Evolutionary conservation across 1,284 basidiomycete genomes (phyloP), one percentile per base, ranked within the genome.

Genomic region (Anthracocystis walkeri): DNA sequence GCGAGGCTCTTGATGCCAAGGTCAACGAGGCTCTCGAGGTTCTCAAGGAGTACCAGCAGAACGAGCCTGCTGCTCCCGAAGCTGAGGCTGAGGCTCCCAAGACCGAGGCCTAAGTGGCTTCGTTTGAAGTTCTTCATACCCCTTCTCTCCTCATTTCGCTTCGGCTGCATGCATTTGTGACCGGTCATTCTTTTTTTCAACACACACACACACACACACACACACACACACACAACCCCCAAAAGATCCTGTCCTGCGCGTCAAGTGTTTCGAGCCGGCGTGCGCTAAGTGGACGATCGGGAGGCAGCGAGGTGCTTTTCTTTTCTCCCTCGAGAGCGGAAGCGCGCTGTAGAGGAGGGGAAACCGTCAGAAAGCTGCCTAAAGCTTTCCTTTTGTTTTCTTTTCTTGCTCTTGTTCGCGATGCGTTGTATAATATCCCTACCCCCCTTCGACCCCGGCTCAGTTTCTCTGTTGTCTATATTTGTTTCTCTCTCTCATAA

Each of bases 11-110:
- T 21, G 70, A 79, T 40, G 76, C 78, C 65, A 85, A 85, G 80
- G 82, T 84, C 41, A 70, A 75, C 73, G 83, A 85, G 77, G 83
- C 83, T 8, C 78, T 84, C 56, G 76, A 81, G 46, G 83, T 85
- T 21, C 79, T 85, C 52, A 79, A 81, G 60, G 82, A 85, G 75
- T 85, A 81, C 66, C 82, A 85, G 77, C 73, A 67, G 64, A 67
- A 74, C 58, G 76, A 78, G 46, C 27, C 58, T 42, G 61, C 60
- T 57, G 54, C 53, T 31, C 29, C 65, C n/a, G 72, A 65, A 48
- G 72, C 52, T 25, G 62, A 60, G 52, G 54, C 62, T 51, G 69
- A 72, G 65, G 66, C 64, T 44, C 56, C 61, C 55, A 70, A 65
- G 59, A 70, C 72, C 50, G 72, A 75, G 63, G 72, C 63, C 20